A percentile compares a stretch with the other conserved stretches of the same genome.
These are phyloP conservation scores for Cylindrotheca closterium DNA, from an alignment of 108 stramenopile genomes.

Conservation along the genomic window DNA sequence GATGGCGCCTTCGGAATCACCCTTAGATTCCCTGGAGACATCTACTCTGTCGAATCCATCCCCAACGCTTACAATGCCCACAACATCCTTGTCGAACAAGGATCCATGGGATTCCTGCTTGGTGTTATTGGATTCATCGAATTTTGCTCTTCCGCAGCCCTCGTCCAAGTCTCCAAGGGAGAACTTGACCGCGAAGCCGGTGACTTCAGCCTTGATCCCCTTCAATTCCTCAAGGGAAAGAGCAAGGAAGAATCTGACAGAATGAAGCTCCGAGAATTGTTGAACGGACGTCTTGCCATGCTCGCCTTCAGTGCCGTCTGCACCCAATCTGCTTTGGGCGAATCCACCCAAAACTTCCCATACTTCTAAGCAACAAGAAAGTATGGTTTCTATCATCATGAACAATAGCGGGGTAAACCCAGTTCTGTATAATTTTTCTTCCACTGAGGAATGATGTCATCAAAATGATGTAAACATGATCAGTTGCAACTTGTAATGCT, in stretches of 20 bases:
- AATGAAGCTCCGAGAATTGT: conserved; percentile 88
- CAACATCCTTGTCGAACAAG: conserved; percentile 73
- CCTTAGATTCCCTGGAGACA: conserved; percentile 80
- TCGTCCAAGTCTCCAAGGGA: conserved; percentile 90
- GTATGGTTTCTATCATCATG: neutral
- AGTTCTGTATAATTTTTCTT: neutral
- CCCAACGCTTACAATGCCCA: conserved; percentile 85
- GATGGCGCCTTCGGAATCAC: conserved; percentile 80
- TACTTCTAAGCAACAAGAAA: conserved; percentile 70
- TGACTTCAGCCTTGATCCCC: conserved; percentile 86
- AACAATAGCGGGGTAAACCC: too few species aligned
- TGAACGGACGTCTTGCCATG: conserved; percentile 96
- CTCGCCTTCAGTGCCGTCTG: conserved; percentile 92
- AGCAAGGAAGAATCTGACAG: conserved; percentile 58
- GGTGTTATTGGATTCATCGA: conserved; percentile 70
- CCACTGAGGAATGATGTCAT: neutral
- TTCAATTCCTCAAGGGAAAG: conserved; percentile 83
- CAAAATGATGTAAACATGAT: neutral
- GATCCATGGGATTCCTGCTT: conserved; percentile 83
- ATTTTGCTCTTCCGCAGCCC: conserved; percentile 72
- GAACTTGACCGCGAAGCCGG: conserved; percentile 90
- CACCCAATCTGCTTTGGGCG: conserved; percentile 89
- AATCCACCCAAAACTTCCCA: conserved; percentile 65
- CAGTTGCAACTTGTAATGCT: too few species aligned
- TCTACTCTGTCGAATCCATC: conserved; percentile 68